These are phyloP conservation scores for Paspalum vaginatum DNA, from an alignment of 176 grass and related monocot species.

Conservation along the genomic window DNA sequence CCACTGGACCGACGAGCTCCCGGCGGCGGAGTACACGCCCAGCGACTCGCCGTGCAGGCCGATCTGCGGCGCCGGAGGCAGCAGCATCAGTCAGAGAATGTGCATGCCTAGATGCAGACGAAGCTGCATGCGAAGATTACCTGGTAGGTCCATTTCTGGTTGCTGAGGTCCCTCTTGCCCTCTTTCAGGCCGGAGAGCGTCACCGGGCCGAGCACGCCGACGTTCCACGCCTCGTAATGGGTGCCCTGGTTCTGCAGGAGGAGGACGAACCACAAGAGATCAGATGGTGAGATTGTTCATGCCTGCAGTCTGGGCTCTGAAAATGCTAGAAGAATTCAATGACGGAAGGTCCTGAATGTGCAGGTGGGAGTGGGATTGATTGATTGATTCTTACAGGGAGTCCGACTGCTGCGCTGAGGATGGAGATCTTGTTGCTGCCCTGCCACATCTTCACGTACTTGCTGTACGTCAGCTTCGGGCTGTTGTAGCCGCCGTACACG, in stretches of 20 bases:
- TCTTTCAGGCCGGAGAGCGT: constrained; percentile 77
- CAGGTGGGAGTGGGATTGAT: no score
- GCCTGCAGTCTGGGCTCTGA: not conserved
- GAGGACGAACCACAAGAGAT: not conserved
- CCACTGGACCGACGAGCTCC: constrained; percentile 90
- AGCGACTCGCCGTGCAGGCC: constrained; percentile 77
- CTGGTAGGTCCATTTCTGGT: constrained; percentile 93
- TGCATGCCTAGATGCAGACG: not conserved
- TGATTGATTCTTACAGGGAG: constrained; percentile 62
- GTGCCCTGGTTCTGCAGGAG: constrained; percentile 71
- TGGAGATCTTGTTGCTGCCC: constrained; percentile 98
- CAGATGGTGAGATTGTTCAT: not conserved
- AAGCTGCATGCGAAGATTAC: no score
- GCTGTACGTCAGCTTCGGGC: constrained; percentile 66
- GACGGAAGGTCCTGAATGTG: not conserved
- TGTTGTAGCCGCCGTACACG: constrained; percentile 59
- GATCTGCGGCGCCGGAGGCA: constrained; percentile 39
- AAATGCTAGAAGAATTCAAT: not conserved
- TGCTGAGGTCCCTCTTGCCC: constrained; percentile 76
- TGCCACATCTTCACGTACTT: constrained; percentile 77
- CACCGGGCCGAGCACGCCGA: constrained; percentile 89
- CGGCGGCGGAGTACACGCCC: constrained; percentile 53
- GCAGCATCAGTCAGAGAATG: not conserved
- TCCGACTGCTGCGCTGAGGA: constrained; percentile 82
- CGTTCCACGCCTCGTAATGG: constrained; percentile 87